Conservation (phyloP, 73 alveolate species). For the Paramecium sonneborni region DNA sequence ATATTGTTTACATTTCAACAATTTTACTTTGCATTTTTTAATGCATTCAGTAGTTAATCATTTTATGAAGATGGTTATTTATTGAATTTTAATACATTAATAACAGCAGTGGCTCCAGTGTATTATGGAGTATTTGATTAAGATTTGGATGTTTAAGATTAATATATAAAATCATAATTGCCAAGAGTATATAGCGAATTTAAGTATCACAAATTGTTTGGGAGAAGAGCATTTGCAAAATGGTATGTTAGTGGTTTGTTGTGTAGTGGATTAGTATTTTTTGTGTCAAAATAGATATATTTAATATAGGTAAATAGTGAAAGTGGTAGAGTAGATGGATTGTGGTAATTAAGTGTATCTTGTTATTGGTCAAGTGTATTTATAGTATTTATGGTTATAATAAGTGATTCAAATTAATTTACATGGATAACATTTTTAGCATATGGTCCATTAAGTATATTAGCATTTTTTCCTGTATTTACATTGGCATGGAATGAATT, state of each 20-base stretch:
- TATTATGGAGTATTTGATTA: constrained; percentile 57
- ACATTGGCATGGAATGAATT: background rate
- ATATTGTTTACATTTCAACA: constrained; percentile 83
- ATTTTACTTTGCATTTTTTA: constrained; percentile 82
- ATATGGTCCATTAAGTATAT: background rate
- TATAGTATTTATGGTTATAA: background rate
- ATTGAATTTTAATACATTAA: constrained; percentile 91
- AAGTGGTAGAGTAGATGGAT: constrained; percentile 38
- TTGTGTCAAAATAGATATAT: background rate
- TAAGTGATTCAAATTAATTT: background rate
- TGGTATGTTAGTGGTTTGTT: constrained; percentile 40
- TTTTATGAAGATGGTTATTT: constrained; percentile 92
- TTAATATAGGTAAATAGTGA: background rate
- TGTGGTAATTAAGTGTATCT: background rate
- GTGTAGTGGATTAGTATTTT: constrained; percentile 17
- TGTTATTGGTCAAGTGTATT: constrained; percentile 36
- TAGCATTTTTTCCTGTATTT: background rate
- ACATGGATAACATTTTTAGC: constrained; percentile 5
- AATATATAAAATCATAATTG: background rate
- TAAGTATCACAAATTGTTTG: constrained; percentile 8
- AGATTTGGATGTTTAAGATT: constrained; percentile 24
- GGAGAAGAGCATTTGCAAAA: constrained; percentile 26
- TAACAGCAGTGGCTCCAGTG: constrained; percentile 83
- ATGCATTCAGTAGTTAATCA: constrained; percentile 87
- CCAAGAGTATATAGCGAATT: constrained; percentile 5